Evolutionary conservation across 2,329 filamentous ascomycete species (phyloP).

Genomic region (Ophiocordyceps camponoti-rufipedis): DNA sequence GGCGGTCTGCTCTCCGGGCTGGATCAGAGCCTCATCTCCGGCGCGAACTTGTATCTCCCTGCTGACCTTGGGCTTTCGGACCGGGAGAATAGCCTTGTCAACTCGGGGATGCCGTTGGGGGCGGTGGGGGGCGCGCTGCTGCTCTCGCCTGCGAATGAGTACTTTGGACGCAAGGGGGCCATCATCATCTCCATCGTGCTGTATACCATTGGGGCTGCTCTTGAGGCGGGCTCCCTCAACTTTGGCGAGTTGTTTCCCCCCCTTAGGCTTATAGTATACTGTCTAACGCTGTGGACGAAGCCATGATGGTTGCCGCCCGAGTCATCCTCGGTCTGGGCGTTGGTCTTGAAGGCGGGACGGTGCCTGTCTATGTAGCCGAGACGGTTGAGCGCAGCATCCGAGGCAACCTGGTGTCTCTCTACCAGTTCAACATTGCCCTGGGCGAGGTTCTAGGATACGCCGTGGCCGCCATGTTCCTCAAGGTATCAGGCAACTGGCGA

Average conservation of each 20-base stretch:
- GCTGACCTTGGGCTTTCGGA: conserved; percentile 33
- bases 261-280: too few species aligned
- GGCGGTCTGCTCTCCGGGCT: conserved; percentile 54
- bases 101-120: conserved; percentile 53
- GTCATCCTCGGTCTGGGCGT: conserved; percentile 54
- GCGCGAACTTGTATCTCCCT: conserved; percentile 50
- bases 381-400: conserved; percentile 48
- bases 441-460: conserved; percentile 59
- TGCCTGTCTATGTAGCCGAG: conserved; percentile 59
- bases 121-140: conserved; percentile 53
- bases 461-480: conserved; percentile 53
- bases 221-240: conserved; percentile 49
- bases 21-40: conserved; percentile 55
- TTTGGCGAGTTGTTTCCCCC: conserved; percentile 23
- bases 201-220: conserved; percentile 50
- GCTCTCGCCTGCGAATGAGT: conserved; percentile 48
- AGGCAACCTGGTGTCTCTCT: conserved; percentile 55
- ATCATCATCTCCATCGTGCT: conserved; percentile 52
- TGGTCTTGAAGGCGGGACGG: conserved; percentile 55
- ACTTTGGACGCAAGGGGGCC: conserved; percentile 45
- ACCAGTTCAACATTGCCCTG: conserved; percentile 60
- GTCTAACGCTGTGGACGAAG: conserved; percentile 3
- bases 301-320: conserved; percentile 51
- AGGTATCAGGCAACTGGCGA: conserved; percentile 52
- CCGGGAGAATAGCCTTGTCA: conserved; percentile 45